Evolutionary conservation across 2,329 filamentous ascomycete species (phyloP).

Genomic region (Claviceps paspali): DNA sequence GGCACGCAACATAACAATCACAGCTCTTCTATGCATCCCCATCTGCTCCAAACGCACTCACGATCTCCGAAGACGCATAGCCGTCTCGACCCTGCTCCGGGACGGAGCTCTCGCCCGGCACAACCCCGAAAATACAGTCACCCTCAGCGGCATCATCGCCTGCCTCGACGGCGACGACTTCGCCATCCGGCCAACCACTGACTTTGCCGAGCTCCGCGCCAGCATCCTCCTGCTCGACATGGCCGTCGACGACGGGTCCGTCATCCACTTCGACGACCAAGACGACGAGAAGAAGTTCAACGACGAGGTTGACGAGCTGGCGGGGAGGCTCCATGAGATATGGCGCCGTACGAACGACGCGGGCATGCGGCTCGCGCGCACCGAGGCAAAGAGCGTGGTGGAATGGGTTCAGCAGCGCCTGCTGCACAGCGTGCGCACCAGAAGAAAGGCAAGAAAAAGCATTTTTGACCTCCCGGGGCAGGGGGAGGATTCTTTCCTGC

Average conservation of each 20-base stretch:
- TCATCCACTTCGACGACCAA: conserved; percentile 12
- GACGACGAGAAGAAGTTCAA: conserved; percentile 44
- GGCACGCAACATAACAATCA: conserved; percentile 36
- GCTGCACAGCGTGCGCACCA: conserved; percentile 53
- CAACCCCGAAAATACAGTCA: conserved; percentile 26
- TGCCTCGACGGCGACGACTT: conserved; percentile 35
- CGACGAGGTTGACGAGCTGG: conserved; percentile 50
- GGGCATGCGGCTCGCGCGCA: conserved; percentile 55
- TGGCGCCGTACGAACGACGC: conserved; percentile 54
- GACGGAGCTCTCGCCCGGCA: conserved; percentile 26
- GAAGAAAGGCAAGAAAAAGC: conserved; percentile 35
- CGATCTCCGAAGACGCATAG: conserved; percentile 50
- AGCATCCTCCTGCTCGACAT: conserved; percentile 56
- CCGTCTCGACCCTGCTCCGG: conserved; percentile 46
- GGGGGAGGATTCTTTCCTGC: conserved; percentile 23
- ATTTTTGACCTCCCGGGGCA: conserved; percentile 28
- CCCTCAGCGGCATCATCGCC: conserved; percentile 27
- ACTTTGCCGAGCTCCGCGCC: conserved; percentile 56
- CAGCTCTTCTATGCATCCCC: conserved; percentile 44
- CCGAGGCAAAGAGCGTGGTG: conserved; percentile 62
- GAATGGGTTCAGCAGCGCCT: conserved; percentile 64
- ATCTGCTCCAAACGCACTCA: conserved; percentile 32
- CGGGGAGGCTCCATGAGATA: conserved; percentile 39
- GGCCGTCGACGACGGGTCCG: conserved; percentile 49
- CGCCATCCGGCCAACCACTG: conserved; percentile 34